Evolutionary conservation across 2,329 filamentous ascomycete species (phyloP).

Genomic region (Penicillium psychrosexuale): DNA sequence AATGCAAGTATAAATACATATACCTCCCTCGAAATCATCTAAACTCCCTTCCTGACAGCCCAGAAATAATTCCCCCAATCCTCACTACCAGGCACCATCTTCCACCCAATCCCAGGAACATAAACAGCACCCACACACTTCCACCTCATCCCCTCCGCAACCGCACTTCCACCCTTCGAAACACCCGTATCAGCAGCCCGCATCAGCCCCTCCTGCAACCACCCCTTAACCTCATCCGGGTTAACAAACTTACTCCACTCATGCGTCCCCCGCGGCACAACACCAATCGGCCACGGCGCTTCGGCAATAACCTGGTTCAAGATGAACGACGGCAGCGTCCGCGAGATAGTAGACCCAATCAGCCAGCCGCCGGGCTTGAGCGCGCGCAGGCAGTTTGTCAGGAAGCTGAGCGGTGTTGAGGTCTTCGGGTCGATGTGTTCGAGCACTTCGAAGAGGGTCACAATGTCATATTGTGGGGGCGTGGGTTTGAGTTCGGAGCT

Average conservation of each 20-base stretch:
- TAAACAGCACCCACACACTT: slow-evolving; percentile 79
- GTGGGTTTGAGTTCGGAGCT: background rate
- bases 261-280: slow-evolving; percentile 90
- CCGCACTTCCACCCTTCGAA: slow-evolving; percentile 23
- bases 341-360: slow-evolving; percentile 84
- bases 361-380: slow-evolving; percentile 91
- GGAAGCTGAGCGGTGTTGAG: slow-evolving; percentile 67
- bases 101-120: slow-evolving; percentile 88
- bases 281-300: slow-evolving; percentile 63
- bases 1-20: background rate
- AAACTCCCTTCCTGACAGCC: slow-evolving; percentile 62
- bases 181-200: slow-evolving; percentile 47
- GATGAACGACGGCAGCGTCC: slow-evolving; percentile 84
- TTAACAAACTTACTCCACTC: slow-evolving; percentile 97
- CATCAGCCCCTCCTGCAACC: slow-evolving; percentile 44
- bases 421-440: slow-evolving; percentile 82
- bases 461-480: slow-evolving; percentile 63
- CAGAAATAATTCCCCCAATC: slow-evolving; percentile 95
- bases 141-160: slow-evolving; percentile 52
- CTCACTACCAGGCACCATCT: slow-evolving; percentile 74
- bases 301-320: slow-evolving; percentile 92
- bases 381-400: slow-evolving; percentile 56
- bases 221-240: slow-evolving; percentile 61
- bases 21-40: background rate
- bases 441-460: slow-evolving; percentile 89